Evolutionary conservation across 192 early-diverging fungal species (phyloP), one percentile per base, ranked within the genome.

Genomic region (Helicostylum pulchrum): DNA sequence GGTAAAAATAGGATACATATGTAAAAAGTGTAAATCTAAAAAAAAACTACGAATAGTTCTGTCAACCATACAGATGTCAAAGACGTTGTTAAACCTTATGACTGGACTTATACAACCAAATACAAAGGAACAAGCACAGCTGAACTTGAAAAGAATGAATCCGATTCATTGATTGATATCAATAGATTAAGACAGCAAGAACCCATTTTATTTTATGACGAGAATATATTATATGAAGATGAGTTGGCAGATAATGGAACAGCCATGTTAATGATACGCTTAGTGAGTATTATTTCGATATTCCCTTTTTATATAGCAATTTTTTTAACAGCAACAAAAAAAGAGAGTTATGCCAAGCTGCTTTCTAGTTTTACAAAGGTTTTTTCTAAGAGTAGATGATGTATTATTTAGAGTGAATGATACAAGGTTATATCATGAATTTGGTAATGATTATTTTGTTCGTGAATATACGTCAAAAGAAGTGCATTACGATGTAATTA

Each of bases 221-320:
- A 99, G 64, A 85, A 94, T 53, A 85, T 94, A 1, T 77, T 99
- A 49, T 99, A 86, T 68, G 97, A 99, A 69, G 97, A 99, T 68
- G 97, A 99, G 72, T 76, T 99, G 54, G 93, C 88, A 20, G 97
- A 99, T 65, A 97, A 97, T 70, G 97, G 97, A 23, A 85, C 87
- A 0, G 89, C 93, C 12, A 79, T 92, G 54, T 72, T 95, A 31
- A 84, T 80, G 1, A 88, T 87, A 44, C 88, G 90, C 66, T 76
- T 96, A 60, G 92, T 93, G 77, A 65, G 80, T 75, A 6, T n/a
- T n/a, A n/a, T n/a, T n/a, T n/a, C n/a, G n/a, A n/a, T n/a, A n/a
- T n/a, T n/a, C n/a, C n/a, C n/a, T n/a, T n/a, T n/a, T n/a, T n/a
- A n/a, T n/a, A n/a, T n/a, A n/a, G n/a, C n/a, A n/a, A n/a, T n/a